Conservation (phyloP, 2,329 filamentous ascomycete species). For the Daldinia eschscholtzii region DNA sequence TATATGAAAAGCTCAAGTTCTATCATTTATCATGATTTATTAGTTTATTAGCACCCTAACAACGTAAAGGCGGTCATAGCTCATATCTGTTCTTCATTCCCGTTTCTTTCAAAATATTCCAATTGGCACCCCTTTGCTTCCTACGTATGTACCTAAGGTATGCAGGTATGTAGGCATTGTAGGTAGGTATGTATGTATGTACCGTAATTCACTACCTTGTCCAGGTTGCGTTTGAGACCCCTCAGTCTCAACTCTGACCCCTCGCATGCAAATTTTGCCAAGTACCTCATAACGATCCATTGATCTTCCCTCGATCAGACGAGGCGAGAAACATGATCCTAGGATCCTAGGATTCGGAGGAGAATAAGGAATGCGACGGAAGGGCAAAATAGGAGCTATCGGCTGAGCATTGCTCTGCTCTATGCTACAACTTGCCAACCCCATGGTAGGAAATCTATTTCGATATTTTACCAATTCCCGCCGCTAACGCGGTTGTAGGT, state of each 20-base stretch:
- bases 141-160: not conserved
- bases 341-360: conserved; percentile 9
- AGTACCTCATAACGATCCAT: conserved; percentile 15
- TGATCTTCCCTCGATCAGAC: conserved; percentile 31
- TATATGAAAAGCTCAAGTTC: conserved; percentile 8
- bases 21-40: conserved; percentile 32
- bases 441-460: not conserved
- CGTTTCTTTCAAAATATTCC: conserved; percentile 18
- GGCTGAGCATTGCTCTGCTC: conserved; percentile 11
- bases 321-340: conserved; percentile 29
- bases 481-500: conserved; percentile 44
- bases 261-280: conserved; percentile 8
- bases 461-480: conserved; percentile 21
- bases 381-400: conserved; percentile 7
- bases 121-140: not conserved
- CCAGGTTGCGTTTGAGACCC: conserved; percentile 1
- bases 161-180: not conserved
- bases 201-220: not conserved
- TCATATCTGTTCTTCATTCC: conserved; percentile 37
- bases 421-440: conserved; percentile 10
- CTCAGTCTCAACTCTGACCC: conserved; percentile 7
- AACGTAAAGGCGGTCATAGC: conserved; percentile 40
- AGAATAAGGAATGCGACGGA: conserved; percentile 8
- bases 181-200: not conserved
- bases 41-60: conserved; percentile 8